Percentiles rank a stretch among this genome's conserved stretches.
These are phyloP conservation scores for Cyberlindnera veronae DNA, from an alignment of 805 yeast genomes.

Conservation along the genomic window DNA sequence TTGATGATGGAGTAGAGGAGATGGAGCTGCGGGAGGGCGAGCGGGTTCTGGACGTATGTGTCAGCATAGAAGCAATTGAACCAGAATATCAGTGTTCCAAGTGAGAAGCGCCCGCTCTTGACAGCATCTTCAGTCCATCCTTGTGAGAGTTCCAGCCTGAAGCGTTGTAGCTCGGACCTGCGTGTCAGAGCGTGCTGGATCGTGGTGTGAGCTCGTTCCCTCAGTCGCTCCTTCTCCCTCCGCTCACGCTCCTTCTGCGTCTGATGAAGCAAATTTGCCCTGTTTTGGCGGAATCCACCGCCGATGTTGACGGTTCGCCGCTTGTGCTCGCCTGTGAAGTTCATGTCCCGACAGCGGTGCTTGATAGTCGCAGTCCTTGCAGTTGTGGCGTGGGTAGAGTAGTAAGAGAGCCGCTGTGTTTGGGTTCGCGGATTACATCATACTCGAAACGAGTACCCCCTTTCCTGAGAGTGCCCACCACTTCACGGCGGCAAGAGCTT, in stretches of 20 bases:
- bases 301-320: conserved; percentile 59
- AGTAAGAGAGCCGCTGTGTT: too few relatives aligned
- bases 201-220: conserved; percentile 43
- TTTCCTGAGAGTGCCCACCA: too few relatives aligned
- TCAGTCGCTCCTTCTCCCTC: conserved; percentile 54
- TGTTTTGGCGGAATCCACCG: conserved; percentile 35
- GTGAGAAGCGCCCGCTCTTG: background rate
- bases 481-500: too few relatives aligned
- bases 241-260: conserved; percentile 63
- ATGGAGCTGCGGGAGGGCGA: conserved; percentile 8
- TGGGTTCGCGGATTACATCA: too few relatives aligned
- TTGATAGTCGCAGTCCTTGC: background rate
- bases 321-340: conserved; percentile 61
- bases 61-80: conserved; percentile 32
- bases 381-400: too few relatives aligned
- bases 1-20: conserved; percentile 1
- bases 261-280: conserved; percentile 49
- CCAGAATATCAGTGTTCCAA: conserved; percentile 16
- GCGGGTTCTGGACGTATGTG: conserved; percentile 15
- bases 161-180: conserved; percentile 31
- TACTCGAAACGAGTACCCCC: too few relatives aligned
- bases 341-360: conserved; percentile 4
- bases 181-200: conserved; percentile 51
- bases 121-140: conserved; percentile 19
- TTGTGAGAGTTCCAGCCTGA: conserved; percentile 23